Base-by-base conservation (phyloP, 2,329 filamentous ascomycete species). In the Plectosphaerella cucumerina region DNA sequence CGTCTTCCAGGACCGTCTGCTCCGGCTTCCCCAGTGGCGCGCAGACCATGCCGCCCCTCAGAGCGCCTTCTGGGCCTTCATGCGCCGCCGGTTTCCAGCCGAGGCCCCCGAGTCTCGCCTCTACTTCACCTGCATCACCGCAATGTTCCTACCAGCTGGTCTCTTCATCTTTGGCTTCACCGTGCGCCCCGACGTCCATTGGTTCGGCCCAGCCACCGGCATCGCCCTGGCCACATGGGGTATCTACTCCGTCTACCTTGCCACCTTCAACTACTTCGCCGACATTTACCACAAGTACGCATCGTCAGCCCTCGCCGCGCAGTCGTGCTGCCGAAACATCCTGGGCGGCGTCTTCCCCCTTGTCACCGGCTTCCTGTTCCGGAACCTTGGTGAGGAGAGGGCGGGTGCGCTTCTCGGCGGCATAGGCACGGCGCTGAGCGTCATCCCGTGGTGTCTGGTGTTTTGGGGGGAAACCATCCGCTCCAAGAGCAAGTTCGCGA, bases 251-350 rank as follows among this genome's bases (percentile, higher is more conserved):
- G 84, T 97, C 34, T 95, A 95, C 63, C 78, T 97, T 1, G 86
- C 91, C 3, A 89, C 90, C 0, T 96, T 97, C 72, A 97, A 97
- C 65, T 97, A 96, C 60, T 77, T 97, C 2, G 90, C 91, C 18
- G 92, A 97, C 63, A 86, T 86, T 1, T 97, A 96, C 66, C 87
- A 91, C 63, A 76, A 81, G 3, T 96, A 93, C 60, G 90, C 92
- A 0, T 90, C 86, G 37, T 94, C 89, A 1, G 91, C 92, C 0
- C 73, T 96, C 6, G 92, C 92, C 0, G 90, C 91, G 1, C 90
- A 96, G 71, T 87, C 83, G 15, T 95, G 89, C 65, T 93, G 89
- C 60, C 82, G 92, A 11, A 97, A 96, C 64, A 74, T 96, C 2
- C 72, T 96, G 0, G 90, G 86, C 9, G 92, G 90, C 2, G 69